Evolutionary conservation across 192 early-diverging fungal genomes (phyloP), one percentile per base, ranked within the genome.

Genomic region (Umbelopsis vinacea): DNA sequence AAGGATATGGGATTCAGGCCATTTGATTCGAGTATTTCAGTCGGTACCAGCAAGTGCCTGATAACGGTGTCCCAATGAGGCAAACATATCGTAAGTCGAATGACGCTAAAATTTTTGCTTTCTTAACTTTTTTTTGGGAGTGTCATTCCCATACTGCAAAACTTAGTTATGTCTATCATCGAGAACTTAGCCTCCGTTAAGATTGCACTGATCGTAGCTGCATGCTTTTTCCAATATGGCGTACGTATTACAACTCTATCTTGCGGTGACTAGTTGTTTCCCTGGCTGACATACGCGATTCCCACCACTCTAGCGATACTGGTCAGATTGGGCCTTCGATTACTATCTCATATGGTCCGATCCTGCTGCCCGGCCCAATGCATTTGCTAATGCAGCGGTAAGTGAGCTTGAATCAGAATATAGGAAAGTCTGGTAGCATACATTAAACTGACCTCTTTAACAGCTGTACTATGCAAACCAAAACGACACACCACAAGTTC

Each of bases 241-340:
- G 76, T 77, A 72, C 19, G 71, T 73, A 24, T 43, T 3, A 12
- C 40, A 43, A 1, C 40, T 12, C n/a, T 19, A 35, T 4, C 2
- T 37, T 35, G 24, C 6, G 7, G 40, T 4, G 4, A 37, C 3
- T 53, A 4, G 2, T 29, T n/a, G 33, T 29, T 35, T 2, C 15
- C 24, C 37, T 29, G 11, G 17, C 26, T 17, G 8, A 29, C 15
- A 4, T 55, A 19, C 23, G 10, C 11, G 6, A 38, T 37, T 37
- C 6, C 29, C 29, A 35, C 12, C 2, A 63, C n/a, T n/a, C n/a
- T 29, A 77, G 76, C 47, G 71, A 24, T 69, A 68, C 15, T 78
- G 76, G 76, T 54, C 76, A 29, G 72, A 78, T 54, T 78, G 76
- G 76, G 68, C 72, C 0, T 78, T 74, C 37, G 76, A 78, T 43